Percentiles rank a stretch among this genome's conserved stretches.
Evolutionary conservation across 805 yeast species (phyloP).

Genomic region (Yamadazyma kitorensis): DNA sequence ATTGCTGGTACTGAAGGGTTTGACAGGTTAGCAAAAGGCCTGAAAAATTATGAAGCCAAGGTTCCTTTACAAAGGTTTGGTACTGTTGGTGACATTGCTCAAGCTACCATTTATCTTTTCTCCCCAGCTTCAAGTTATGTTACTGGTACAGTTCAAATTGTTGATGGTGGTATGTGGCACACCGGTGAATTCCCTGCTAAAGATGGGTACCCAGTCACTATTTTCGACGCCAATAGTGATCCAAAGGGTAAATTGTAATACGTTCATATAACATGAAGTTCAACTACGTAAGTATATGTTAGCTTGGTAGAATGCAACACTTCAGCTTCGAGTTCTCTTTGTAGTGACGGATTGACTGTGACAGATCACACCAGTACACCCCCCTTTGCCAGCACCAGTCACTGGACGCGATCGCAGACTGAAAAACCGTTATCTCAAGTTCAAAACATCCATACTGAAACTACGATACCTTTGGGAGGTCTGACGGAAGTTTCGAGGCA

Average conservation of each 20-base stretch:
- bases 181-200: slow-evolving; percentile 37
- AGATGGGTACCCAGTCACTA: slow-evolving; percentile 31
- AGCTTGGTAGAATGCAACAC: no score
- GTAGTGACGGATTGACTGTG: no score
- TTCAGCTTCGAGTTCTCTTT: no score
- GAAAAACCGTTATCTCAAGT: no score
- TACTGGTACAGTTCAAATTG: slow-evolving; percentile 76
- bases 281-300: no score
- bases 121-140: slow-evolving; percentile 77
- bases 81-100: slow-evolving; percentile 72
- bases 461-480: no score
- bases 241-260: slow-evolving; percentile 5
- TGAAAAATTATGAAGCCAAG: slow-evolving; percentile 28
- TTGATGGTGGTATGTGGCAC: slow-evolving; percentile 93
- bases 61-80: slow-evolving; percentile 73
- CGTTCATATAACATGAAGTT: background rate
- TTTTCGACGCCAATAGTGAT: slow-evolving; percentile 10
- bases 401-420: no score
- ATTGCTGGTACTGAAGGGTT: slow-evolving; percentile 85
- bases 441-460: no score
- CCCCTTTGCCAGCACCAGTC: no score
- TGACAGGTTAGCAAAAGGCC: slow-evolving; percentile 47
- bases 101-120: slow-evolving; percentile 77
- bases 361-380: no score
- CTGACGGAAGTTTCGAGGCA: no score